phyloP scores from a whole-genome alignment of 2,329 filamentous ascomycete genomes.

The Venturia effusa region DNA sequence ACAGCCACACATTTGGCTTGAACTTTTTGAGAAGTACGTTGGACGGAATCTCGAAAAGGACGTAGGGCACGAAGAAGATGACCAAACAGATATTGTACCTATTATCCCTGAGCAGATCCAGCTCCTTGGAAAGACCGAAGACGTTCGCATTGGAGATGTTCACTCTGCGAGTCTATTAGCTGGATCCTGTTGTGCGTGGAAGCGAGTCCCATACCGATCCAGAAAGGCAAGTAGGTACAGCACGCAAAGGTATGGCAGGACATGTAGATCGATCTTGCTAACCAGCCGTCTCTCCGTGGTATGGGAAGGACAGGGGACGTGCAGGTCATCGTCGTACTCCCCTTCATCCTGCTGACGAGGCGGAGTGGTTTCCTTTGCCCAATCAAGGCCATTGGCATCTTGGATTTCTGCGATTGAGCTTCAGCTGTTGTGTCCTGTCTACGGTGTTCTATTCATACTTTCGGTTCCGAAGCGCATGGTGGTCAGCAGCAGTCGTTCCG shows the following conservation, averaged over 20 bases:
- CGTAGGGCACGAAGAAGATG: slow-evolving; percentile 44
- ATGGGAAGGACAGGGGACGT: slow-evolving; percentile 34
- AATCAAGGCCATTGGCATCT: background rate
- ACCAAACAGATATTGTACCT: slow-evolving; percentile 41
- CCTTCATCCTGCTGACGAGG: slow-evolving; percentile 9
- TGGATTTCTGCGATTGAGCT: background rate
- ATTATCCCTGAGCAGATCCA: slow-evolving; percentile 30
- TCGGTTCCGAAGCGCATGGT: background rate
- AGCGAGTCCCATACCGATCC: slow-evolving; percentile 25
- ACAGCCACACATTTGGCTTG: slow-evolving; percentile 47
- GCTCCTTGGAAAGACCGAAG: slow-evolving; percentile 36
- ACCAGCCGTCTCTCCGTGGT: slow-evolving; percentile 38
- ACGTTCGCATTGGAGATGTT: slow-evolving; percentile 45
- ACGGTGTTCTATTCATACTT: background rate
- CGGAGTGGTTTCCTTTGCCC: background rate
- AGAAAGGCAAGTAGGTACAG: slow-evolving; percentile 40
- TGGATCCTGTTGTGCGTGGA: background rate
- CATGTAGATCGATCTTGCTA: slow-evolving; percentile 35
- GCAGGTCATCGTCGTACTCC: slow-evolving; percentile 25
- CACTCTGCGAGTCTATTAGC: slow-evolving; percentile 25
- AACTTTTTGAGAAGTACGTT: slow-evolving; percentile 42
- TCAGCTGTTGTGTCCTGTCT: background rate
- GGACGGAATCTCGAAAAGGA: slow-evolving; percentile 43
- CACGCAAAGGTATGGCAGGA: slow-evolving; percentile 39
- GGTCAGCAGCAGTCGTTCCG: background rate